Conservation (phyloP, 129 eudicot species). For the Oenanthe sinensis region DNA sequence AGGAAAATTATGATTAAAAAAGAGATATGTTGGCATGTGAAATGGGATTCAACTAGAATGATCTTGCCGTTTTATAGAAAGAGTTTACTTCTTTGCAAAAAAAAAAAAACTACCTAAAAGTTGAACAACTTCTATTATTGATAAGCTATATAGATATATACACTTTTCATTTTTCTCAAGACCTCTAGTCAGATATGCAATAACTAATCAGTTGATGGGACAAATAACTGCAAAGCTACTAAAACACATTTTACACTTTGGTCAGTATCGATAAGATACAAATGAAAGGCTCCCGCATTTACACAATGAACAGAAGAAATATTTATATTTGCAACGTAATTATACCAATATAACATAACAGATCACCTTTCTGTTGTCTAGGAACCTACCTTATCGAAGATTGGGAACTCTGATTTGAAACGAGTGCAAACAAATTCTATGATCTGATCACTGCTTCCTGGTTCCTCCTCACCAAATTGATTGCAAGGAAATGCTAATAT, state of each 20-base stretch:
- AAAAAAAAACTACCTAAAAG: not conserved
- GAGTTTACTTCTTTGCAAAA: not conserved
- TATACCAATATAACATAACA: not conserved
- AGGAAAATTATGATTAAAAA: not conserved
- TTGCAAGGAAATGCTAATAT: constrained; percentile 91
- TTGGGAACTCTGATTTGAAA: constrained; percentile 76
- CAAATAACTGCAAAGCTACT: not conserved
- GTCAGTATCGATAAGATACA: not conserved
- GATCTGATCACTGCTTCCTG: constrained; percentile 68
- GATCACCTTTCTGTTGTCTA: not conserved
- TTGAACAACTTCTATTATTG: not conserved
- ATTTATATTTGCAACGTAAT: not conserved
- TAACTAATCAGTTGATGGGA: not conserved
- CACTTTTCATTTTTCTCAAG: not conserved
- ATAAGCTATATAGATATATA: not conserved
- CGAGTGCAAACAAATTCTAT: constrained; percentile 78
- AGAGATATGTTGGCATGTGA: not conserved
- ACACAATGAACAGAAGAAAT: not conserved
- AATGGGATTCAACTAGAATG: not conserved
- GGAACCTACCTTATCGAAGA: constrained; percentile 58
- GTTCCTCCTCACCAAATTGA: constrained; percentile 90
- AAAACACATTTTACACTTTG: not conserved
- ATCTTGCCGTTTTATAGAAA: not conserved
- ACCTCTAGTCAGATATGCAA: not conserved
- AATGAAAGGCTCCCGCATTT: not conserved